Evolutionary conservation across 352 stramenopile genomes (phyloP), one percentile per base, ranked within the genome.

Genomic region (Globisporangium ultimum): DNA sequence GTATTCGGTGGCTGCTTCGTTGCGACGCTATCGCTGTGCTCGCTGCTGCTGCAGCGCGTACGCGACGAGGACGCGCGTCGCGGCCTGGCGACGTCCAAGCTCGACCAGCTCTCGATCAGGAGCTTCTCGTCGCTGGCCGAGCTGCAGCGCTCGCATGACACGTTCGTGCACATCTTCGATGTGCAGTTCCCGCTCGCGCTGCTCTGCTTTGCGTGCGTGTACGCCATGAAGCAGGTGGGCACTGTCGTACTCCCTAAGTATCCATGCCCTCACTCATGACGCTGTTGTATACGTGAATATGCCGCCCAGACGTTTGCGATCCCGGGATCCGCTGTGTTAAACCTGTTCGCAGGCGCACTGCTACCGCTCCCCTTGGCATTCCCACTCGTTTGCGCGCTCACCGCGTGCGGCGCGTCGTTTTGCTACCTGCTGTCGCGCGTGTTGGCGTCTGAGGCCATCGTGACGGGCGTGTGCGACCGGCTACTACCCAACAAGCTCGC

Each of bases 201-300:
- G 55, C 53, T 72, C 24, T 89, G 78, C 57, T 92, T 90, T 61
- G 70, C 72, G 3, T 78, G 70, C 58, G 60, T 90, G 59, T 94
- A 91, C 72, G 70, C 89, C 46, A 77, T 94, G 48, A 94, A 94
- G 68, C 84, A 92, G 75, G 78, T 88, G 32, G n/a, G 61, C 22
- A 40, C 24, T 32, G 2, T 32, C 24, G 24, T 32, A 5, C 5
- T 32, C 24, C 2, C 24, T 32, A 5, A 2, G 5, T 32, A 32
- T 2, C 24, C 24, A 32, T 5, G 5, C 2, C 5, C 24, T 32
- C 24, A 32, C 24, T 32, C 5, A 32, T 6, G 24, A 32, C 24
- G 5, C 24, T 32, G 24, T 32, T 49, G 32, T 36, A 11, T 36
- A 8, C 20, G 17, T 52, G 17, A 15, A 17, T 45, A 18, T 55